Base-by-base conservation (phyloP, 352 stramenopile genomes). In the Pythium dissotocum region DNA sequence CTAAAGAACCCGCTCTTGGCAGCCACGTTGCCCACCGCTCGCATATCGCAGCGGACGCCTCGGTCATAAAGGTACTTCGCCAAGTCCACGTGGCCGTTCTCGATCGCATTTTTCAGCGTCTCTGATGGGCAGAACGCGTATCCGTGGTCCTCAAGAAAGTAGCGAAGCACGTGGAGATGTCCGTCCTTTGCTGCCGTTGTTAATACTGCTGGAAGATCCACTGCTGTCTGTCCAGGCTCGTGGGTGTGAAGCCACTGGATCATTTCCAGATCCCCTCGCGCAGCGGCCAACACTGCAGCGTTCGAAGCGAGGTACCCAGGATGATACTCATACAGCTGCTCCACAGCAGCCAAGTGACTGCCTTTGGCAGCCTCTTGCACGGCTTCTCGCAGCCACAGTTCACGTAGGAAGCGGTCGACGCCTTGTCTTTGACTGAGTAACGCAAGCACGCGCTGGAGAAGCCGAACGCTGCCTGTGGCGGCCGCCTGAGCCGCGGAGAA, bases 191-290 rank as follows among this genome's bases (percentile, higher is more conserved):
- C 61, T 40, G 61, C 61, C 1, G 35, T 24, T 0, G 42, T 52
- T 35, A 67, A 35, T 6, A 51, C 51, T 21, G 30, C 5, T 36
- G 52, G 13, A 8, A 56, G 7, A 24, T 42, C 59, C 12, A 56
- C 61, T 36, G 35, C 36, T 40, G 53, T 54, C 3, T 61, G 6
- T 16, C 14, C 6, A 13, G 51, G 52, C 4, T 49, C 51, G 18
- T 67, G 61, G 13, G 21, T 16, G 28, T 56, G 40, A 1, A 67
- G 52, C 61, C 61, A 67, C 26, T 48, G 30, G 26, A 67, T 24
- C 28, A 61, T 7, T 24, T 33, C 9, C 26, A 59, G 9, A 38
- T 67, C 36, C 26, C 49, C 49, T 42, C 28, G 24, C 2, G 44
- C 51, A 1, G 61, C 61, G 21, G 51, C 61, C 7, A 67, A 32